Percentiles rank a stretch among this genome's conserved stretches.
Evolutionary conservation across 495 filamentous ascomycete genomes (phyloP).

Genomic region (Penicillium longicatenatum): DNA sequence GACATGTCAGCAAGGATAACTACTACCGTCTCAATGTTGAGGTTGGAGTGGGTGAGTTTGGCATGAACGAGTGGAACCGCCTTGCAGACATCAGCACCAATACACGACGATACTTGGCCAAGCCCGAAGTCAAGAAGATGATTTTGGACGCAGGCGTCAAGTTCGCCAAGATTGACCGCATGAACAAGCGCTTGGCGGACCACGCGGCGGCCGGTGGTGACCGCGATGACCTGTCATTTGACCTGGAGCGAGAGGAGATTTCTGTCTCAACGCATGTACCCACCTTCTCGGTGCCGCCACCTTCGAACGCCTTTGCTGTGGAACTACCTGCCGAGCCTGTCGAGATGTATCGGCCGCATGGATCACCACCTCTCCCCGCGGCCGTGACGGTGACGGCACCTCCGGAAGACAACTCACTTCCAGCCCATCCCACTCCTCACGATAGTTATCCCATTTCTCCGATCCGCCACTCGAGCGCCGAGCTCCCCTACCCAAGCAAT

Average conservation of each 20-base stretch:
- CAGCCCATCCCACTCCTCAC: conserved; percentile 37
- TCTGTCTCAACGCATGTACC: conserved; percentile 20
- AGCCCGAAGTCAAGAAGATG: conserved; percentile 70
- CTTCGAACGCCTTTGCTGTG: conserved; percentile 53
- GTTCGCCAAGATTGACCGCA: conserved; percentile 78
- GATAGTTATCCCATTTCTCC: conserved; percentile 28
- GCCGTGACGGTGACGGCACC: conserved; percentile 29
- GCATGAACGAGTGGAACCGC: conserved; percentile 97
- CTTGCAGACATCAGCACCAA: conserved; percentile 91
- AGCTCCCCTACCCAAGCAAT: conserved; percentile 38
- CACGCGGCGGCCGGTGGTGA: conserved; percentile 41
- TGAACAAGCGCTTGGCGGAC: conserved; percentile 51
- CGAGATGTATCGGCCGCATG: conserved; percentile 33
- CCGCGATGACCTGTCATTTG: conserved; percentile 29
- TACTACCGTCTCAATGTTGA: conserved; percentile 98
- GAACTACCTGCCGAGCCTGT: conserved; percentile 64
- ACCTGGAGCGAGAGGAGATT: conserved; percentile 30
- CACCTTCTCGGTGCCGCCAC: conserved; percentile 35
- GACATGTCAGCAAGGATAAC: conserved; percentile 81
- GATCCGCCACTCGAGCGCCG: conserved; percentile 41
- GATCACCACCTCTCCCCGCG: conserved; percentile 32
- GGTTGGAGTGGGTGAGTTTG: conserved; percentile 95
- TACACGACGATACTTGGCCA: conserved; percentile 80
- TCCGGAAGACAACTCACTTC: conserved; percentile 31
- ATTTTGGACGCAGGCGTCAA: conserved; percentile 77